Conservation (phyloP, 2,329 filamentous ascomycete species). For the Onygenales sp. region DNA sequence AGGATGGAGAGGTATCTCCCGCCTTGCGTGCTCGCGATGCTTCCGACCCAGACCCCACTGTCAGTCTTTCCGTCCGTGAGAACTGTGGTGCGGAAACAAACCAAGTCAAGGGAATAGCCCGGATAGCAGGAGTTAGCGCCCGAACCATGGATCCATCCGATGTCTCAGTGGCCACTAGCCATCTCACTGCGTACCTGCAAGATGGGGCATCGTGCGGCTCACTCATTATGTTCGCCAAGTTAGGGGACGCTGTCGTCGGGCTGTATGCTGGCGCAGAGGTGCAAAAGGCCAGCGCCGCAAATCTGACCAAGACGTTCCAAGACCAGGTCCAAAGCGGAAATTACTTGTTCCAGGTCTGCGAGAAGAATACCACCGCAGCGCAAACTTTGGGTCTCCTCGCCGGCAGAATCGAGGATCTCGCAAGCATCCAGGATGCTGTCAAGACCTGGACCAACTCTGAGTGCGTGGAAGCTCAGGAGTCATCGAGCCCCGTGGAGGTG, state of each 20-base stretch:
- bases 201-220: constrained; percentile 2
- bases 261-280: constrained; percentile 7
- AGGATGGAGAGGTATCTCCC: neutral
- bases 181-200: neutral
- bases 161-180: neutral
- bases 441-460: neutral
- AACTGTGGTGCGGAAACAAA: neutral
- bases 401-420: neutral
- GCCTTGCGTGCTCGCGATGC: neutral
- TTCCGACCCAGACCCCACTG: neutral
- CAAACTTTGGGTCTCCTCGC: constrained; percentile 5
- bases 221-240: constrained; percentile 6
- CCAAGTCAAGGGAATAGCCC: neutral
- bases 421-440: constrained; percentile 1
- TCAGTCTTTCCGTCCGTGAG: neutral
- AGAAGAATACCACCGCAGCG: neutral
- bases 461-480: neutral
- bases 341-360: constrained; percentile 1
- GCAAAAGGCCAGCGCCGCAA: neutral
- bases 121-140: neutral
- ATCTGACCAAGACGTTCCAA: constrained; percentile 3
- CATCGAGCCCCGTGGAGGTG: neutral
- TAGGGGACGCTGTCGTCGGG: constrained; percentile 5
- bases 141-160: neutral
- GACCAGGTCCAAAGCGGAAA: neutral